Evolutionary conservation across 2,329 filamentous ascomycete species (phyloP), one percentile per base, ranked within the genome.

Genomic region (Paecilomyces sp.): DNA sequence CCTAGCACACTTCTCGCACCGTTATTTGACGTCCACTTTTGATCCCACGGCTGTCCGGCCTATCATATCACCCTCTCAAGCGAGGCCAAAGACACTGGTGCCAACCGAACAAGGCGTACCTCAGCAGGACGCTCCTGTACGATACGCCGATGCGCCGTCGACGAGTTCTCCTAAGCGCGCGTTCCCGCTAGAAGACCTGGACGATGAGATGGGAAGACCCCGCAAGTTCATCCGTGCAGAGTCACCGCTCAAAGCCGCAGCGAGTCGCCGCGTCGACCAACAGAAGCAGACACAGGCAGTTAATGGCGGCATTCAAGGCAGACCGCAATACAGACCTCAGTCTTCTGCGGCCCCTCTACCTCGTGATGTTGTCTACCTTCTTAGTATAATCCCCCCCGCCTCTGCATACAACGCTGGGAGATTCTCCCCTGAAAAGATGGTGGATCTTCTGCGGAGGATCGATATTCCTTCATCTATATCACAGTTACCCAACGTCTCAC

Each of bases 191-290:
- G 90, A 92, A 60, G 92, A 96, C 50, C 81, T 81, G 6, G 88
- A 91, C 41, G 87, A 88, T 62, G 86, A 88, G 58, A 78, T 82
- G 41, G 86, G 86, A 65, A 88, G 90, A 22, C 91, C 92, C 0
- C 90, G 92, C 66, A 97, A 97, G 73, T 83, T 97, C 57, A 85
- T 88, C 55, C 87, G 95, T 53, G 92, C 89, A n/a, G 92, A 90
- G 59, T 97, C 93, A 4, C 94, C 95, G 0, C 82, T 97, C 41
- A 99, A 97, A 73, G 91, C 91, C 13, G 90, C 91, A 1, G 91
- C 93, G 41, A 91, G 91, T 28, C 88, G 92, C 59, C 88, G 92
- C 36, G 81, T 95, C 24, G 91, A 94, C 68, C 89, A 94, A 70
- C 87, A 91, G 63, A 82, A 81, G 60, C 77, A 81, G 54, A 77